Evolutionary conservation across 371 early-diverging fungal genomes (phyloP), one percentile per base, ranked within the genome.

Genomic region (Blakeslea trispora): DNA sequence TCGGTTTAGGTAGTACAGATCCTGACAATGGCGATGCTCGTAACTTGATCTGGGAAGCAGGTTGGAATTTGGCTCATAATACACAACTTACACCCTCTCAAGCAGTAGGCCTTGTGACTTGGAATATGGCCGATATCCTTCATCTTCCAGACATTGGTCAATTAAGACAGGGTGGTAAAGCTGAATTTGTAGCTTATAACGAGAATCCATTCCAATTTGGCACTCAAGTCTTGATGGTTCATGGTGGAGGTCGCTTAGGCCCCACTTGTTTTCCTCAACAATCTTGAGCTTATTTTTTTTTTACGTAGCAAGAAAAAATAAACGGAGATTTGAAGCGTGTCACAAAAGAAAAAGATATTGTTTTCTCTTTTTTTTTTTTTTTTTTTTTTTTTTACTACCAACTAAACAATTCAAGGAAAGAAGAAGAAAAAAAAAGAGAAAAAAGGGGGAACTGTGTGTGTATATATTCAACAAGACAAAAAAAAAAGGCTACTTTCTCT

Each of bases 41-140:
- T 54, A 81, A 84, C 34, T 61, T 92, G 61, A 77, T 86, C 17
- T 91, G 87, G 85, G 91, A 88, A 58, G 91, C 93, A 45, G 90
- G 82, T 53, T 62, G 72, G 74, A 61, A 77, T 69, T 52, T 69
- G 42, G 50, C 76, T 15, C 72, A 76, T 48, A 76, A 79, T 39
- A n/a, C 32, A 6, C 41, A 65, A 0, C 42, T 76, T 18, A 59
- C 59, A 7, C 69, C 71, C 42, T 77, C 72, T 45, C 82, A 88
- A 24, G 86, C 90, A 24, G 79, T 91, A 11, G 91, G 86, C 4
- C 71, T 89, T 19, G 82, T 91, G 10, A 86, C 89, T 51, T 91
- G 90, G 91, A 86, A 85, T 54, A 64, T 87, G 43, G 88, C 86
- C 11, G 72, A 83, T n/a, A 84, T 87, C 34, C 75, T 85, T 49